These are phyloP conservation scores for Wickerhamiella cacticola DNA, from an alignment of 805 yeast species.

Conservation along the genomic window DNA sequence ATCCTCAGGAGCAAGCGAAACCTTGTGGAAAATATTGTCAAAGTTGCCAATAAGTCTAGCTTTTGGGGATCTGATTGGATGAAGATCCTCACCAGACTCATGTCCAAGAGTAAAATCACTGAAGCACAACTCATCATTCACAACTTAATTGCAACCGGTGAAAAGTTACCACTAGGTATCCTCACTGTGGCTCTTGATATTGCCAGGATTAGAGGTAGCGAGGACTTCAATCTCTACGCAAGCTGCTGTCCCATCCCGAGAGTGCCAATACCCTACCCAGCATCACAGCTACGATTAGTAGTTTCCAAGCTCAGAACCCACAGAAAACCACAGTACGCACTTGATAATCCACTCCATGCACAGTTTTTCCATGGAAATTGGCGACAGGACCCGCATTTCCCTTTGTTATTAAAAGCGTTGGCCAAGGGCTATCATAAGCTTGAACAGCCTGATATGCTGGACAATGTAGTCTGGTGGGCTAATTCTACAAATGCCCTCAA, in stretches of 20 bases:
- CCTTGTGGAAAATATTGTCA: not conserved
- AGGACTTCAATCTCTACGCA: not conserved
- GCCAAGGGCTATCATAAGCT: slow-evolving; percentile 9
- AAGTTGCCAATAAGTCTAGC: not conserved
- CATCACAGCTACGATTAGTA: not conserved
- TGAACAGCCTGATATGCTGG: slow-evolving; percentile 1
- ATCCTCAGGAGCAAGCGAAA: not conserved
- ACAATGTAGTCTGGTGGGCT: slow-evolving; percentile 13
- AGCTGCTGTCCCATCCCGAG: slow-evolving; percentile 1
- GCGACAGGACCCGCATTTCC: not conserved
- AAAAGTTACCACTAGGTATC: not conserved
- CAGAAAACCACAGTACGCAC: not conserved
- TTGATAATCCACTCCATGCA: not conserved
- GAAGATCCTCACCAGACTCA: not conserved
- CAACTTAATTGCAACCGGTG: not conserved
- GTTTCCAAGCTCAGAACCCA: not conserved
- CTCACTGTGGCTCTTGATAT: not conserved
- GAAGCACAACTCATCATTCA: slow-evolving; percentile 5
- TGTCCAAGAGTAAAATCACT: not conserved
- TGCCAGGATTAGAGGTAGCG: not conserved
- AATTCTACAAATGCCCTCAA: not conserved
- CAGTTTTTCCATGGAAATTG: not conserved
- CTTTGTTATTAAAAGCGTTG: not conserved
- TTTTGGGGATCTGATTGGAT: slow-evolving; percentile 2
- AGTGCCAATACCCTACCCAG: slow-evolving; percentile 1